A percentile compares a stretch with the other conserved stretches of the same genome.
Conservation (phyloP, 306 rosid species). For the Lathyrus oleraceus region DNA sequence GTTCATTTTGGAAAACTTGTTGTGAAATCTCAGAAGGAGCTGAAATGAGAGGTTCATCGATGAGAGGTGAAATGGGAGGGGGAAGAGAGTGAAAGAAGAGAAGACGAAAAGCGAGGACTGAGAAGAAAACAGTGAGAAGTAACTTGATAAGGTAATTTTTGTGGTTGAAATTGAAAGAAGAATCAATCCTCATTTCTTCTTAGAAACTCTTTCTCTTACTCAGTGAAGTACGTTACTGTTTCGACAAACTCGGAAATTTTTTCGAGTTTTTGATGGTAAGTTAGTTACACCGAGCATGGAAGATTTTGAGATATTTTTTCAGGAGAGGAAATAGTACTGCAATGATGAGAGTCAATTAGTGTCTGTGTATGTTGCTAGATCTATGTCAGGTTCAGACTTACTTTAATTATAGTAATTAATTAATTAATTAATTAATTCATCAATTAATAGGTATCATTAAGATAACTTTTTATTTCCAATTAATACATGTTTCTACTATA, state of each 20-base stretch:
- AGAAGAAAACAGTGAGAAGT: constrained; percentile 46
- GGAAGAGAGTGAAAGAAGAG: constrained; percentile 53
- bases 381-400: too few relatives aligned
- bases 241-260: background rate
- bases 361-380: too few relatives aligned
- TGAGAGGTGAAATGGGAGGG: constrained; percentile 35
- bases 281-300: too few relatives aligned
- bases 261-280: background rate
- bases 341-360: too few relatives aligned
- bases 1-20: constrained; percentile 16
- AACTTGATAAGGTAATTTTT: constrained; percentile 52
- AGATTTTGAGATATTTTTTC: too few relatives aligned
- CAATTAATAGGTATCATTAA: too few relatives aligned
- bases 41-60: constrained; percentile 39
- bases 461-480: too few relatives aligned
- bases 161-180: constrained; percentile 41
- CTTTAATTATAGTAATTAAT: too few relatives aligned
- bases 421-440: too few relatives aligned
- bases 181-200: constrained; percentile 54
- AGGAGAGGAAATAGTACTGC: too few relatives aligned
- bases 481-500: too few relatives aligned
- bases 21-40: constrained; percentile 5
- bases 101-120: constrained; percentile 67
- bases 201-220: too few relatives aligned
- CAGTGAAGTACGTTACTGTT: background rate